Evolutionary conservation across 106 monocot species (phyloP).

Genomic region (Apostasia shenzhenica): DNA sequence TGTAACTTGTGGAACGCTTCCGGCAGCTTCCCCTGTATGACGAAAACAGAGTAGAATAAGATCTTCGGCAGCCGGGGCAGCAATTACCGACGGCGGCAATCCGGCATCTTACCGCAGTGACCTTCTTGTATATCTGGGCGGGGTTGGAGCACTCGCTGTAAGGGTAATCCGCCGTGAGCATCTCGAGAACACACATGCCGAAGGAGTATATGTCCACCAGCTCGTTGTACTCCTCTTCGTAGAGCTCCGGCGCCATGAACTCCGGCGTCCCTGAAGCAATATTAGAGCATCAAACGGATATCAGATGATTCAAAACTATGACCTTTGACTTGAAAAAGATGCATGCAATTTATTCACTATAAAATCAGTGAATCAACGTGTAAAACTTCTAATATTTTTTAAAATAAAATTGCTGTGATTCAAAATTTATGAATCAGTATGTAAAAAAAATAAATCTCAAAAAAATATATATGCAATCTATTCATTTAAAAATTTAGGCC

Average conservation of each 20-base stretch:
- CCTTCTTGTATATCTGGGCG: constrained; percentile 98
- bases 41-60: not conserved
- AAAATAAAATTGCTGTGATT: too few relatives aligned
- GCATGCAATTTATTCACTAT: too few relatives aligned
- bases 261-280: constrained; percentile 78
- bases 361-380: too few relatives aligned
- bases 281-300: not conserved
- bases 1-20: constrained; percentile 55
- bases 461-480: too few relatives aligned
- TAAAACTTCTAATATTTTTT: too few relatives aligned
- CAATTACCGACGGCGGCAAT: not conserved
- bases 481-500: too few relatives aligned
- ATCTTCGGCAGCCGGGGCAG: not conserved
- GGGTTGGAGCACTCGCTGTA: constrained; percentile 97
- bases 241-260: constrained; percentile 98
- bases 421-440: too few relatives aligned
- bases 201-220: constrained; percentile 93
- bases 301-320: too few relatives aligned
- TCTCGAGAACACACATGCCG: constrained; percentile 96
- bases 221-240: constrained; percentile 96
- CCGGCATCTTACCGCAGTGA: constrained; percentile 45
- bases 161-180: constrained; percentile 88
- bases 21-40: constrained; percentile 73
- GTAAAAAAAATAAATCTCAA: too few relatives aligned
- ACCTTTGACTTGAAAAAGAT: too few relatives aligned